Evolutionary conservation across 2,329 filamentous ascomycete species (phyloP).

Genomic region (Chalaropsis ovoidea): DNA sequence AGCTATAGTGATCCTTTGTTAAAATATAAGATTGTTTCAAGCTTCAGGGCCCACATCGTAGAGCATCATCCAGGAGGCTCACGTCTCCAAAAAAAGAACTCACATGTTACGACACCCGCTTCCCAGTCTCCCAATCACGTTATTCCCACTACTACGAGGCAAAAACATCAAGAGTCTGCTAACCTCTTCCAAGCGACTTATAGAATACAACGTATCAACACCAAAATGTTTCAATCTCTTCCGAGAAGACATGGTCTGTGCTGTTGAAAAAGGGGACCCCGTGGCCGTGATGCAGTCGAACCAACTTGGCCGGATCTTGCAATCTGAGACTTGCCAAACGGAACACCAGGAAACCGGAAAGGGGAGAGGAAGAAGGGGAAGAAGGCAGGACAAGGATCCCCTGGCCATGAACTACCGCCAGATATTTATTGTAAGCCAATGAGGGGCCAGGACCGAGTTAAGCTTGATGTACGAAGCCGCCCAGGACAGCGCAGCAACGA

Average conservation of each 20-base stretch:
- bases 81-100: neutral
- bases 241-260: neutral
- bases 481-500: neutral
- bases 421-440: neutral
- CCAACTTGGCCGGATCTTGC: constrained; percentile 1
- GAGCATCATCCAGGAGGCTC: neutral
- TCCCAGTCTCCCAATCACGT: neutral
- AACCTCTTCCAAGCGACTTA: neutral
- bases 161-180: neutral
- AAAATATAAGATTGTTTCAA: neutral
- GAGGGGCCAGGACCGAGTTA: neutral
- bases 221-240: neutral
- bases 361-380: neutral
- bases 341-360: neutral
- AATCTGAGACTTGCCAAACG: constrained; percentile 4
- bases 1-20: neutral
- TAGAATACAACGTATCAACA: neutral
- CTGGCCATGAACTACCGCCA: neutral
- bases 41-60: neutral
- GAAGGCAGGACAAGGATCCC: neutral
- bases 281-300: neutral
- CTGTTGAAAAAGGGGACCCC: neutral
- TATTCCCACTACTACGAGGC: neutral
- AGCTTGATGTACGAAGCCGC: too few species aligned
- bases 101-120: neutral